Base-by-base conservation (phyloP, 768 basidiomycete species). In the Cyclocybe aegerita region DNA sequence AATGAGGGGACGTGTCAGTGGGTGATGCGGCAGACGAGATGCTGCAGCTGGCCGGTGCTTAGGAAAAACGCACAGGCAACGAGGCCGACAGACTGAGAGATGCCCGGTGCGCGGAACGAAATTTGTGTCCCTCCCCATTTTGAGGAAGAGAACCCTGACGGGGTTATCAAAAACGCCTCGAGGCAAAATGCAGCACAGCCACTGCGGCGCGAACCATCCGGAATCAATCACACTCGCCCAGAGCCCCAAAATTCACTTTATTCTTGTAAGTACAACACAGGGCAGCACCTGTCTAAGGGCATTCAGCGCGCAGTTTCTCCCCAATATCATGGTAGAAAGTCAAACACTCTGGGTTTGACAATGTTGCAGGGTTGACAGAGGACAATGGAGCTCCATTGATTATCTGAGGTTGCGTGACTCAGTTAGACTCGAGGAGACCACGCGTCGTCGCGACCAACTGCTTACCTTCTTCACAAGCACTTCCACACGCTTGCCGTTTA, bases 401-500 rank as follows among this genome's bases (percentile, higher is more conserved):
- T 57, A 92, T 84, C 87, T 88, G 60, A 46, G 53, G 41, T 36
- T 14, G 47, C 48, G 49, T 57, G 49, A 43, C 39, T 55, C 23
- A 23, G 23, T 23, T 52, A 49, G 49, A 46, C 50, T 45, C 53
- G 53, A 43, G 45, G 44, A 47, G 43, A 34, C 38, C 60, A 58
- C 54, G 59, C 54, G 50, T 9, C 43, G 29, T 39, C 52, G 50
- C 52, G 14, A 33, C 48, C 39, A 31, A 45, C 44, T 45, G 31
- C 66, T 57, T 54, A 83, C 84, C 80, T 88, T 89, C 67, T 86
- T 88, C 35, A 88, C 82, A 9, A 85, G 75, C 7, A 90, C 86
- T 65, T 91, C 89, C 40, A 92, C 88, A 38, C 85, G 79, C 63
- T 91, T 93, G 33, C 85, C 85, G 56, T 90, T 91, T 53, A 91